These are phyloP conservation scores for Pseudonectria foliicola DNA, from an alignment of 2,329 filamentous ascomycete genomes.

Conservation along the genomic window DNA sequence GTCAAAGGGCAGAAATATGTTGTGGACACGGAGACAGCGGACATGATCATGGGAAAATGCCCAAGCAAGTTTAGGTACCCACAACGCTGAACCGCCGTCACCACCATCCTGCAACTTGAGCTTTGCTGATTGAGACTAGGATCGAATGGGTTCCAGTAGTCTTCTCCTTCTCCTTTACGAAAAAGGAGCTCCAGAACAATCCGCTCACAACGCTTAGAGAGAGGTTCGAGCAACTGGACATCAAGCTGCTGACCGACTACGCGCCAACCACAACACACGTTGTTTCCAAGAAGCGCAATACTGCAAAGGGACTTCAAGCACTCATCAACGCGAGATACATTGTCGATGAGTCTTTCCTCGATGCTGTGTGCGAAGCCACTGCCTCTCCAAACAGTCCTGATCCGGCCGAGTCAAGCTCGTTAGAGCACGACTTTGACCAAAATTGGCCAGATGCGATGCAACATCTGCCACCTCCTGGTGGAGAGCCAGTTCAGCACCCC, in stretches of 20 bases:
- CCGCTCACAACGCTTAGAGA: slow-evolving; percentile 55
- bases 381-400: slow-evolving; percentile 40
- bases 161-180: slow-evolving; percentile 73
- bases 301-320: slow-evolving; percentile 77
- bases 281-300: slow-evolving; percentile 83
- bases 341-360: slow-evolving; percentile 66
- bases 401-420: slow-evolving; percentile 40
- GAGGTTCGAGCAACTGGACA: slow-evolving; percentile 74
- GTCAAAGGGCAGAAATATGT: slow-evolving; percentile 55
- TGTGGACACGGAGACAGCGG: slow-evolving; percentile 45
- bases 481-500: slow-evolving; percentile 65
- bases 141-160: slow-evolving; percentile 74
- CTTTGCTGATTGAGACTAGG: slow-evolving; percentile 35
- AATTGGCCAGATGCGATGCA: slow-evolving; percentile 70
- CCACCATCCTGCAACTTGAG: too few species aligned
- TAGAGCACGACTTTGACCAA: slow-evolving; percentile 74
- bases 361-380: slow-evolving; percentile 60
- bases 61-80: slow-evolving; percentile 54
- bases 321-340: slow-evolving; percentile 75
- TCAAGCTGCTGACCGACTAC: slow-evolving; percentile 76
- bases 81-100: too few species aligned
- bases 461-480: slow-evolving; percentile 66
- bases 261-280: slow-evolving; percentile 73
- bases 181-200: slow-evolving; percentile 61
- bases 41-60: slow-evolving; percentile 66